Evolutionary conservation across 331 rosid genomes (phyloP), one percentile per base, ranked within the genome.

Genomic region (Stylosanthes scabra): DNA sequence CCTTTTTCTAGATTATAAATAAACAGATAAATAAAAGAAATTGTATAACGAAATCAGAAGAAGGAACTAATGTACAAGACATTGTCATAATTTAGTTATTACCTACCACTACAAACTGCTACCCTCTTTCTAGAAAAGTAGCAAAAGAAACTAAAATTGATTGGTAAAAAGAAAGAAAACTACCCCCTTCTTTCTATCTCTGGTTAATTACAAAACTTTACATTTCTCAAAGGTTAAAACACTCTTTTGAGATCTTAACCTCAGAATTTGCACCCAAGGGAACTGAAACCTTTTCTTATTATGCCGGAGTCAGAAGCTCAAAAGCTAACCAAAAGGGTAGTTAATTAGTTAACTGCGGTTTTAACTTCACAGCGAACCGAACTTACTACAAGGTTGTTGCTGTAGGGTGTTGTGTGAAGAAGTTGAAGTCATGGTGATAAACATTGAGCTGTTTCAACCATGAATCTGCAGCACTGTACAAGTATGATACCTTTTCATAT

Each of bases 361-460:
- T 20, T 20, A 20, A 20, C 25, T 20, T 20, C 25, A 63, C 2
- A 57, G 8, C 44, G 39, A 55, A 60, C 55, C 12, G 13, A 45
- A 58, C 78, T 70, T 78, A 83, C 84, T 78, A 86, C 84, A 77
- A 4, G 58, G 74, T 34, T 34, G 39, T 34, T 34, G 39, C 6
- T 34, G 39, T 15, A n/a, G 85, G 72, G 80, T 81, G 83, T 12
- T 46, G 62, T 58, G 82, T 60, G 81, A 89, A 91, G 41, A 86
- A 89, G 91, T 84, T 86, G 81, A 89, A 91, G 86, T 91, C 97
- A 75, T 91, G 97, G 73, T 91, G 97, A 9, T 81, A 55, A 27
- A 81, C 77, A 57, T 77, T 74, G 71, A 91, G 93, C 51, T 91
- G 97, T 74, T 87, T 91, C 82, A 91, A 37, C 97, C 97, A 91